Evolutionary conservation across 139 green algal species (phyloP), one percentile per base, ranked within the genome.

Genomic region (Dunaliella sp.): DNA sequence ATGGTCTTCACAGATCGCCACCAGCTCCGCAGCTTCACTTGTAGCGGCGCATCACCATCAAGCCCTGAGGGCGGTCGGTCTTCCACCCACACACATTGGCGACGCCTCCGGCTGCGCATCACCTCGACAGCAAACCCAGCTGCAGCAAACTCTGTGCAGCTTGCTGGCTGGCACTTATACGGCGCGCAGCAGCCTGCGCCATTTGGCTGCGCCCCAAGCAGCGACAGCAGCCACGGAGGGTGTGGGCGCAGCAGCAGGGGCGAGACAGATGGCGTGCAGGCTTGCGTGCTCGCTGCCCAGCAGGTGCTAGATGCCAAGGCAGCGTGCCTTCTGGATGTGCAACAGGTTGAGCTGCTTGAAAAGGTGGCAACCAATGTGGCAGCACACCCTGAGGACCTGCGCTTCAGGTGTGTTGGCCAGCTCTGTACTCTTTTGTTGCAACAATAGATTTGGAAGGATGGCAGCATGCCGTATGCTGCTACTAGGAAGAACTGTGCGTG

Each of bases 111-210:
- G 2, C 85, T 96, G 77, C 78, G 58, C 30, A 89, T 97, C 32
- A 80, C 85, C 12, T 21, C 76, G 3, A 90, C 93, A 16, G 57
- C 57, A 3, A 38, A 94, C 58, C 90, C 94, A 0, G 3, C 73
- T 1, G 36, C 86, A 16, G 94, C 94, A n/a, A 94, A 95, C 86
- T 94, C 90, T 0, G 90, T 95, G 37, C 94, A 97, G 91, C 89
- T 97, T 77, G 83, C 88, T 0, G 85, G 86, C n/a, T 91, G 89
- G 83, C 88, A 93, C 34, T 12, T 96, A 74, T 94, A 92, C 83
- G 72, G 75, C 3, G 31, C 35, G 48, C 48, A 7, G 48, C 48
- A 65, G 48, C 48, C 48, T 65, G 48, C 7, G 7, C 48, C 48
- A 16, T 65, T 65, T 26, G 16, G n/a, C n/a, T n/a, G n/a, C n/a